Conservation (phyloP, 345 rosid genomes). For the Combretum micranthum region DNA sequence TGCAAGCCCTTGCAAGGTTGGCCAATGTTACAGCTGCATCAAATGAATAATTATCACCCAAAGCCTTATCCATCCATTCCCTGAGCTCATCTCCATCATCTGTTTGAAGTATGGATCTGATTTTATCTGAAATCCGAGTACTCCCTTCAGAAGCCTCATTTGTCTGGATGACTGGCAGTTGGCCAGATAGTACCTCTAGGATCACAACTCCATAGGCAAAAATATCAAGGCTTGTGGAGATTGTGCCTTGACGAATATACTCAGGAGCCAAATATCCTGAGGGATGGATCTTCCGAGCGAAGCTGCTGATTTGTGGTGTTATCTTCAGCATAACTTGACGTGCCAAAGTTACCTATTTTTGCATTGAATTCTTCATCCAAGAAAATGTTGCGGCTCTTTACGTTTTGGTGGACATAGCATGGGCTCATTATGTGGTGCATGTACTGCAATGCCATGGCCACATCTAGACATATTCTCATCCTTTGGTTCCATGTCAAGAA, state of each 20-base stretch:
- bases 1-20: slow-evolving; percentile 61
- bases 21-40: slow-evolving; percentile 62
- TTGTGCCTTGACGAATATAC: slow-evolving; percentile 35
- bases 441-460: slow-evolving; percentile 75
- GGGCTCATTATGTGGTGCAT: slow-evolving; percentile 81
- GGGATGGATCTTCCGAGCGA: slow-evolving; percentile 23
- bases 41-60: slow-evolving; percentile 67
- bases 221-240: slow-evolving; percentile 52
- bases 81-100: slow-evolving; percentile 47
- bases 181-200: slow-evolving; percentile 70
- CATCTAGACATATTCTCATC: slow-evolving; percentile 74
- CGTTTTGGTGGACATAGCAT: slow-evolving; percentile 58
- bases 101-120: slow-evolving; percentile 30
- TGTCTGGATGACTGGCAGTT: slow-evolving; percentile 41
- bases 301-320: slow-evolving; percentile 20
- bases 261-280: slow-evolving; percentile 53
- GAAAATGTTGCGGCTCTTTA: slow-evolving; percentile 71
- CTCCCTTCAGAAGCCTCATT: slow-evolving; percentile 23
- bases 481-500: slow-evolving; percentile 89
- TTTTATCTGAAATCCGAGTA: slow-evolving; percentile 33
- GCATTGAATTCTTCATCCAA: slow-evolving; percentile 86
- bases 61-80: slow-evolving; percentile 66
- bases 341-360: slow-evolving; percentile 71
- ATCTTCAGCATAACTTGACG: slow-evolving; percentile 43
- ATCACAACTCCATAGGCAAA: slow-evolving; percentile 66